A percentile compares a stretch with the other conserved stretches of the same genome.
These are phyloP conservation scores for Phytophthora lateralis DNA, from an alignment of 352 stramenopile genomes.

Conservation along the genomic window DNA sequence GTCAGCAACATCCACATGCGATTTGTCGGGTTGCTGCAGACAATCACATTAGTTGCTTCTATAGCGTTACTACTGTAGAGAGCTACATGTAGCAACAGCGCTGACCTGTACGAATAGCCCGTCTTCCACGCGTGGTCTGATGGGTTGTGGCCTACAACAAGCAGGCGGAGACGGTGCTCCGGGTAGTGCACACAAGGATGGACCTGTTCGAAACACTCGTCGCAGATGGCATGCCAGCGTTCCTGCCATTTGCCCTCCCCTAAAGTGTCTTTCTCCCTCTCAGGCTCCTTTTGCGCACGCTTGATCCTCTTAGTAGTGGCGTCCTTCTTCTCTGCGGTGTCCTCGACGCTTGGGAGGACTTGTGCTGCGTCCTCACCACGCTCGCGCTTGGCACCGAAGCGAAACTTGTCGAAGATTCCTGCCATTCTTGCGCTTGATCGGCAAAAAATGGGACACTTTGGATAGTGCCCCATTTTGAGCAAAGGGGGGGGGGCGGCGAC, in stretches of 20 bases:
- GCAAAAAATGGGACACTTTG: background rate
- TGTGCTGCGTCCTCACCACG: constrained; percentile 17
- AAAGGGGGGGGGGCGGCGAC: too few relatives aligned
- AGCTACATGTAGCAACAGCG: background rate
- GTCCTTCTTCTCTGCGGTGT: background rate
- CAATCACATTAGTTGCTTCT: background rate
- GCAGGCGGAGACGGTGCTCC: constrained; percentile 71
- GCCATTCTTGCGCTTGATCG: constrained; percentile 9
- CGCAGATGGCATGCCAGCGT: constrained; percentile 80
- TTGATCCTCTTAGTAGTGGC: constrained; percentile 20
- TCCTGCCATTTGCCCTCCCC: constrained; percentile 74
- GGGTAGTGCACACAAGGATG: constrained; percentile 62
- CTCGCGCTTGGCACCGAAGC: constrained; percentile 60
- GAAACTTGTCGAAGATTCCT: constrained; percentile 63
- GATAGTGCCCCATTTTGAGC: too few relatives aligned
- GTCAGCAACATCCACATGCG: constrained; percentile 89
- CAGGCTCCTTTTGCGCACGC: constrained; percentile 5
- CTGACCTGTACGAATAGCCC: constrained; percentile 68
- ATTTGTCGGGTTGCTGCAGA: constrained; percentile 83
- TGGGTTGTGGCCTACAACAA: constrained; percentile 91
- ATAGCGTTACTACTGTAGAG: background rate
- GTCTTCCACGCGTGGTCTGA: constrained; percentile 89
- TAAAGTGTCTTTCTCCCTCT: constrained; percentile 4
- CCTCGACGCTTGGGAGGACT: background rate
- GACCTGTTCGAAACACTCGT: constrained; percentile 61